Percentiles rank a stretch among this genome's conserved stretches.
Evolutionary conservation across 1,139 yeast genomes (phyloP).

Genomic region (Debaryomyces singareniensis): DNA sequence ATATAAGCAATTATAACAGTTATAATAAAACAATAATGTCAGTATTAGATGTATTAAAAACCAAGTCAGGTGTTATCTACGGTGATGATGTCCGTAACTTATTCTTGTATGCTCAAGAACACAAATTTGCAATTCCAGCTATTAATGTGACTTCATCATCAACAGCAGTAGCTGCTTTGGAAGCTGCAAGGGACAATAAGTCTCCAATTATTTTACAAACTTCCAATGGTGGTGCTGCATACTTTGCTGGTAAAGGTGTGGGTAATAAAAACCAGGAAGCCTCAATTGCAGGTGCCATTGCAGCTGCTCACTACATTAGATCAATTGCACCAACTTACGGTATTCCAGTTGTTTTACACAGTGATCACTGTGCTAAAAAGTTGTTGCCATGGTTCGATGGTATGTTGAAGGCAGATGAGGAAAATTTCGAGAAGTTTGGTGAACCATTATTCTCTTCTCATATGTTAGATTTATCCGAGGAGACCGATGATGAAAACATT

Average conservation of each 20-base stretch:
- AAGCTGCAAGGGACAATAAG: conserved; percentile 95
- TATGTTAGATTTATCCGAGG: conserved; percentile 98
- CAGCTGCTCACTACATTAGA: conserved; percentile 98
- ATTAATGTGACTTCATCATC: conserved; percentile 97
- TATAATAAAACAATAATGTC: conserved; percentile 21
- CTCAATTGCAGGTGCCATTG: conserved; percentile 89
- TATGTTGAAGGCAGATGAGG: conserved; percentile 95
- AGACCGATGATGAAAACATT: conserved; percentile 92
- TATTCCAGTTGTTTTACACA: conserved; percentile 93
- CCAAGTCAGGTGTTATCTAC: conserved; percentile 96
- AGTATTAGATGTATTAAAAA: conserved; percentile 61
- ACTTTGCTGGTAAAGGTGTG: conserved; percentile 99
- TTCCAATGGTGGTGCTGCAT: conserved; percentile 99
- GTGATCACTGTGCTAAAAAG: conserved; percentile 99
- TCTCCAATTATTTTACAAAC: conserved; percentile 96
- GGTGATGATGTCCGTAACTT: conserved; percentile 95
- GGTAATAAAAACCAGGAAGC: conserved; percentile 90
- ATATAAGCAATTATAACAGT: neutral
- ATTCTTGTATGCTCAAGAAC: conserved; percentile 88
- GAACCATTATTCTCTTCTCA: conserved; percentile 97
- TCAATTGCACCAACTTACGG: conserved; percentile 95
- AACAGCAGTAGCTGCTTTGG: conserved; percentile 93
- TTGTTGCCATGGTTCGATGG: conserved; percentile 98
- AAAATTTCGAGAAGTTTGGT: conserved; percentile 76
- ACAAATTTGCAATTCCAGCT: conserved; percentile 97